These are phyloP conservation scores for Podaxis rugospora DNA, from an alignment of 768 basidiomycete species.

Conservation along the genomic window DNA sequence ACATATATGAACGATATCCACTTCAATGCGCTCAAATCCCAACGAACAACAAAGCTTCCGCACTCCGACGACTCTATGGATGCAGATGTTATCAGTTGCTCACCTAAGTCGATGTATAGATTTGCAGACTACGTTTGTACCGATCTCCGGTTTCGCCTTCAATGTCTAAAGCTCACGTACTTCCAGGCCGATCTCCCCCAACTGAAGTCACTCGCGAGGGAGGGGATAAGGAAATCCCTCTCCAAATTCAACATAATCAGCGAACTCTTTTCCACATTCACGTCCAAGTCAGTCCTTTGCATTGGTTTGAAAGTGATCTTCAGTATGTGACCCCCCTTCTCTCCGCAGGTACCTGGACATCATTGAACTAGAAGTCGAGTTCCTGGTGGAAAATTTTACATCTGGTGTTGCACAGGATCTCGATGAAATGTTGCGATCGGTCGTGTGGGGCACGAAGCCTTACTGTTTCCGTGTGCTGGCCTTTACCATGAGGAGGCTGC, in stretches of 20 bases:
- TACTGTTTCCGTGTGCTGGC: not conserved
- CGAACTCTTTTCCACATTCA: slow-evolving; percentile 12
- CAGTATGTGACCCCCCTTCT: not conserved
- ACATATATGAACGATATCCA: slow-evolving; percentile 7
- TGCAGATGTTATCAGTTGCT: slow-evolving; percentile 17
- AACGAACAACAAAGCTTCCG: not conserved
- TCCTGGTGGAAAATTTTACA: slow-evolving; percentile 3
- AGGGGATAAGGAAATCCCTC: slow-evolving; percentile 6
- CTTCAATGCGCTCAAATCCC: slow-evolving; percentile 8
- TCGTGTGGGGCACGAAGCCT: not conserved
- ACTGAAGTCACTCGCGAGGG: slow-evolving; percentile 5
- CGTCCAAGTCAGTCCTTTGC: slow-evolving; percentile 5
- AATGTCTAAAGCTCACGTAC: not conserved
- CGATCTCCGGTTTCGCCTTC: not conserved
- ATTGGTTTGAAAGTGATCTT: not conserved
- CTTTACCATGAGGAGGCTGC: not conserved
- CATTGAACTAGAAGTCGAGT: not conserved
- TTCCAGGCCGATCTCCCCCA: not conserved
- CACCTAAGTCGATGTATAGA: slow-evolving; percentile 36
- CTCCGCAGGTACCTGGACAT: slow-evolving; percentile 4
- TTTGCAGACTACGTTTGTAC: slow-evolving; percentile 17
- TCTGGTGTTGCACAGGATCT: not conserved
- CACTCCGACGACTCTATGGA: not conserved
- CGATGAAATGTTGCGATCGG: not conserved
- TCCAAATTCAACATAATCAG: slow-evolving; percentile 8